Conservation (phyloP, 2,329 filamentous ascomycete genomes). For the Cytospora piceicola region DNA sequence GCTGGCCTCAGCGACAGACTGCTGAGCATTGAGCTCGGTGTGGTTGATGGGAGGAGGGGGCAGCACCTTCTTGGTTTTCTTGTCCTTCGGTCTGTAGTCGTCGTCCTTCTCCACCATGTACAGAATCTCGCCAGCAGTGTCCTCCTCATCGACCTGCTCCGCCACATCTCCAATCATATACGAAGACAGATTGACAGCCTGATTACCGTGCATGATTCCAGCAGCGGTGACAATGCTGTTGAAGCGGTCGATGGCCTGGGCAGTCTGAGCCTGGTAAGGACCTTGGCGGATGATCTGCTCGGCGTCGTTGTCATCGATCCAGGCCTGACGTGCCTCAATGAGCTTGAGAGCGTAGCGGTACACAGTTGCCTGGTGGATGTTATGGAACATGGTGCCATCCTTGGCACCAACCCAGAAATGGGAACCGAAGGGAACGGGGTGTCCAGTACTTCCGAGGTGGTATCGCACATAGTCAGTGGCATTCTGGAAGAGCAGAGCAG, state of each 20-base stretch:
- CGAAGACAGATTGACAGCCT: background rate
- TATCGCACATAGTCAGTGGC: background rate
- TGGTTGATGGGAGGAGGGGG: too few species aligned
- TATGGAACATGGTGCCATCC: background rate
- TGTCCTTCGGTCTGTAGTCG: background rate
- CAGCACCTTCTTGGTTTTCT: background rate
- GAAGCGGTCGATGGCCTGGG: conserved; percentile 2
- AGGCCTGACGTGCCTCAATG: background rate
- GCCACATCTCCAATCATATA: background rate
- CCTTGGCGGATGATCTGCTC: background rate
- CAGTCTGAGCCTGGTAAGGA: background rate
- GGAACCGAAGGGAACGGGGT: background rate
- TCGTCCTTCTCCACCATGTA: background rate
- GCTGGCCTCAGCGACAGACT: too few species aligned
- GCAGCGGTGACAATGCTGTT: background rate
- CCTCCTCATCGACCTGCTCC: background rate
- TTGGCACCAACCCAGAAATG: background rate
- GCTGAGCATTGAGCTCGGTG: too few species aligned
- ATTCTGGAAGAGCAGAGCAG: background rate
- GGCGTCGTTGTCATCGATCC: background rate
- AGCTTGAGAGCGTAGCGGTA: conserved; percentile 2
- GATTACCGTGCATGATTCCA: too few species aligned
- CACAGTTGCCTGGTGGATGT: background rate
- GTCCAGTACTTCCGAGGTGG: background rate
- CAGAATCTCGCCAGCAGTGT: background rate